A percentile compares a stretch with the other conserved stretches of the same genome.
Evolutionary conservation across 495 filamentous ascomycete species (phyloP).

Genomic region (Neurospora sp.): DNA sequence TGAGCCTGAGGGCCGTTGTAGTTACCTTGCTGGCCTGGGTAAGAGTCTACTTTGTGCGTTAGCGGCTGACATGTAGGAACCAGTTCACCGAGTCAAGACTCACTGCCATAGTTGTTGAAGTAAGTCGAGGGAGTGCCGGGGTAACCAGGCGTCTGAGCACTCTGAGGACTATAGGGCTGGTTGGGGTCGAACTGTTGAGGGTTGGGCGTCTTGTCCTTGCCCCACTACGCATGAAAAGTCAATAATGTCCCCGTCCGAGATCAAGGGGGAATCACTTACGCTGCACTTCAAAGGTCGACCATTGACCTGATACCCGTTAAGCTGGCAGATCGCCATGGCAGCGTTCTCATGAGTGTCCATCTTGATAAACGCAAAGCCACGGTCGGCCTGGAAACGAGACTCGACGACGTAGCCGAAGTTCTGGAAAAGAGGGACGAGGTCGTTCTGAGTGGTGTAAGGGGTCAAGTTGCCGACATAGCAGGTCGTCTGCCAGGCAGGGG

Average conservation of each 20-base stretch:
- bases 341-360: constrained; percentile 99
- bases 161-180: constrained; percentile 62
- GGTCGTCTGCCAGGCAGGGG: constrained; percentile 97
- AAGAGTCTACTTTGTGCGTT: constrained; percentile 26
- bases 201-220: constrained; percentile 92
- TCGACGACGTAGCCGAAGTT: constrained; percentile 97
- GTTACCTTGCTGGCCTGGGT: constrained; percentile 42
- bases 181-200: constrained; percentile 67
- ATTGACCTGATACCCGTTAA: constrained; percentile 96
- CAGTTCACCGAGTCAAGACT: constrained; percentile 29
- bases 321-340: constrained; percentile 94
- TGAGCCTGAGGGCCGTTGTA: constrained; percentile 45
- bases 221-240: constrained; percentile 58
- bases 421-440: constrained; percentile 91
- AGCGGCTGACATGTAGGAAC: constrained; percentile 13
- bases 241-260: constrained; percentile 9
- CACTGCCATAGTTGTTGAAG: constrained; percentile 87
- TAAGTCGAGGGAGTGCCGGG: constrained; percentile 69
- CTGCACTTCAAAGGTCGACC: constrained; percentile 97
- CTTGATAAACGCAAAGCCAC: constrained; percentile 98
- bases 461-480: constrained; percentile 98
- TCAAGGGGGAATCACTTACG: constrained; percentile 34
- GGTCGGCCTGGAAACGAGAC: constrained; percentile 94
- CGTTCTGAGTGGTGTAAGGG: constrained; percentile 92
- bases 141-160: constrained; percentile 44